phyloP scores from a whole-genome alignment of 768 basidiomycete genomes.

The Macrolepiota dolichaula region DNA sequence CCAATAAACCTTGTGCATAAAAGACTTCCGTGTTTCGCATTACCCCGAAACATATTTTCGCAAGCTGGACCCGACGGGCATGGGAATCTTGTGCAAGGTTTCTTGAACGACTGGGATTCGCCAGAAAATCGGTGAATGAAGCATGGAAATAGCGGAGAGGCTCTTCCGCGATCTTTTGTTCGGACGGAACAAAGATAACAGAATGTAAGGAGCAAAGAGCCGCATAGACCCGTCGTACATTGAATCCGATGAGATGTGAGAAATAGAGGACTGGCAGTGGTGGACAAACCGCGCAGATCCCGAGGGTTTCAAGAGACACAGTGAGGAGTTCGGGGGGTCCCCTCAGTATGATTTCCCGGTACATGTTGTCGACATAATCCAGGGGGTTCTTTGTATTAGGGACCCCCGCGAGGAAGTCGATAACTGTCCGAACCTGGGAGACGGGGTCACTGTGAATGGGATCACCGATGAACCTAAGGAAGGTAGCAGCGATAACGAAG shows the following conservation, averaged over 20 bases:
- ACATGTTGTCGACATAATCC: not conserved
- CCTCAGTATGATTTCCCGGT: not conserved
- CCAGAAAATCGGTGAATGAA: not conserved
- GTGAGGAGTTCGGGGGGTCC: not conserved
- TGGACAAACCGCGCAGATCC: not conserved
- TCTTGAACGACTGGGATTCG: not conserved
- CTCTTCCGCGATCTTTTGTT: not conserved
- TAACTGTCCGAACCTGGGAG: not conserved
- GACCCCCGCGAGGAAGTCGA: not conserved
- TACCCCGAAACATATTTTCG: not conserved
- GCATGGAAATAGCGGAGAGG: not conserved
- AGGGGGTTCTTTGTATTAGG: not conserved
- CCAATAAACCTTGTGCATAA: not conserved
- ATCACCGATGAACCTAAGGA: conserved; percentile 14
- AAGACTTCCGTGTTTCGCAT: not conserved
- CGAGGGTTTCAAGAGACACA: not conserved
- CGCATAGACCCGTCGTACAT: not conserved
- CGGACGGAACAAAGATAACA: not conserved
- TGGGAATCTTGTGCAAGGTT: not conserved
- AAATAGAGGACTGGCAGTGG: not conserved
- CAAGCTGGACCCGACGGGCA: not conserved
- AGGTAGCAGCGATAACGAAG: conserved; percentile 12
- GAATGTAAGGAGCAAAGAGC: not conserved
- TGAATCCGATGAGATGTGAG: not conserved
- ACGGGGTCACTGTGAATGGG: not conserved